Evolutionary conservation across 768 basidiomycete species (phyloP), one percentile per base, ranked within the genome.

Genomic region (Russula compacta): DNA sequence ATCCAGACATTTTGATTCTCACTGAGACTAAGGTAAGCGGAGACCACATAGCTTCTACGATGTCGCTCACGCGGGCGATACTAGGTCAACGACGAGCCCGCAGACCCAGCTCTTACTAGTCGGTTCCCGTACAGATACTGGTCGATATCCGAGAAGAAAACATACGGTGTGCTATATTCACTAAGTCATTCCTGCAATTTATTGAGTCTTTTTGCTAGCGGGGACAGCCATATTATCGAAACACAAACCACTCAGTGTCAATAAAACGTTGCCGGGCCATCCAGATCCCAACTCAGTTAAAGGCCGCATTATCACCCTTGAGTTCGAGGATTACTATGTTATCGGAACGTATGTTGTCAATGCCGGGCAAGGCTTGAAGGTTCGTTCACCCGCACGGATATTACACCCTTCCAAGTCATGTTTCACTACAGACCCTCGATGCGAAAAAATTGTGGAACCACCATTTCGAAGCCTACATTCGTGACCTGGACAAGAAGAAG

Each of bases 341-440:
- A 75, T 94, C 36, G 87, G 85, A 12, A 90, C 90, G 17, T 94
- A 94, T 65, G 87, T 89, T 35, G 84, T 87, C 10, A 94, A 95
- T 64, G 92, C 92, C 1, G 92, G 92, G 3, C 72, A 79, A 51
- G 77, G 79, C 9, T 73, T 95, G 36, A 91, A 93, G 83, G 46
- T 51, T n/a, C 24, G 53, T 40, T 21, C 29, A 24, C 39, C 56
- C 54, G 14, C 56, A 52, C 17, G 17, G 10, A 7, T 17, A 2
- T 11, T 8, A 32, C 50, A 1, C 32, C 6, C 15, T 8, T 19
- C 24, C 2, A 2, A 6, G 6, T 24, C 33, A 15, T 39, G 10
- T 42, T 15, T 29, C 12, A 58, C 56, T 15, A 53, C 69, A 93
- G 89, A 90, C 85, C 0, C 73, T 95, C 53, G 81, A 83, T 35